Conservation (phyloP, 768 basidiomycete genomes). For the Agrocybe praecox region DNA sequence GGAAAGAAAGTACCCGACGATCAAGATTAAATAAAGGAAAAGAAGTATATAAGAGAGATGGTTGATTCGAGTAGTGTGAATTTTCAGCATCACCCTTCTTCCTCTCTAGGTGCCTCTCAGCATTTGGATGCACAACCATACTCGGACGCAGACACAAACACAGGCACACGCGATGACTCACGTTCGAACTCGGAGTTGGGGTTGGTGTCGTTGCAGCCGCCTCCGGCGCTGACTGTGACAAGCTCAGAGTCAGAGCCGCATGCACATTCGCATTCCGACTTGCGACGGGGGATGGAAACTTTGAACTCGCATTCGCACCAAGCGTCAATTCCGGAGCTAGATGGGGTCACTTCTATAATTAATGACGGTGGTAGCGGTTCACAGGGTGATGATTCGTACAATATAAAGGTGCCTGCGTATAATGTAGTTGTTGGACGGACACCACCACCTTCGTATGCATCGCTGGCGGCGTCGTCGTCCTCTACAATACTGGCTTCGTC, state of each 20-base stretch:
- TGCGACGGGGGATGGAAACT: no score
- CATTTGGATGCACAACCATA: not conserved
- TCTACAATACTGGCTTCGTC: not conserved
- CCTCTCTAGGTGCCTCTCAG: not conserved
- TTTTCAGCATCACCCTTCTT: no score
- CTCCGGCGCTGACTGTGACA: not conserved
- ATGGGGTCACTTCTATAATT: not conserved
- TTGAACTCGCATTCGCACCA: not conserved
- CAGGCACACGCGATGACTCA: not conserved
- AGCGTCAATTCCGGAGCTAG: not conserved
- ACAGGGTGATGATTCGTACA: not conserved
- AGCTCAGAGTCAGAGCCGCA: not conserved
- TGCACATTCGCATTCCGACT: not conserved
- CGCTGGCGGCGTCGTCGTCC: slow-evolving; percentile 1
- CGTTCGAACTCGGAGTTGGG: not conserved
- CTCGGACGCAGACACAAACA: not conserved
- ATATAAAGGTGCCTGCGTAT: slow-evolving; percentile 4
- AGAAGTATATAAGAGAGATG: not conserved
- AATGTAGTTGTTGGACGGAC: slow-evolving; percentile 4
- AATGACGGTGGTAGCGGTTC: not conserved
- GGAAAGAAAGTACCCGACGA: not conserved
- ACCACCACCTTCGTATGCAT: slow-evolving; percentile 19
- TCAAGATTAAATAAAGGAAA: not conserved
- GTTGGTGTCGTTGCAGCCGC: not conserved
- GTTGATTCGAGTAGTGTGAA: not conserved